Evolutionary conservation across 495 filamentous ascomycete genomes (phyloP), one percentile per base, ranked within the genome.

Genomic region (Penicillium ochrochloron): DNA sequence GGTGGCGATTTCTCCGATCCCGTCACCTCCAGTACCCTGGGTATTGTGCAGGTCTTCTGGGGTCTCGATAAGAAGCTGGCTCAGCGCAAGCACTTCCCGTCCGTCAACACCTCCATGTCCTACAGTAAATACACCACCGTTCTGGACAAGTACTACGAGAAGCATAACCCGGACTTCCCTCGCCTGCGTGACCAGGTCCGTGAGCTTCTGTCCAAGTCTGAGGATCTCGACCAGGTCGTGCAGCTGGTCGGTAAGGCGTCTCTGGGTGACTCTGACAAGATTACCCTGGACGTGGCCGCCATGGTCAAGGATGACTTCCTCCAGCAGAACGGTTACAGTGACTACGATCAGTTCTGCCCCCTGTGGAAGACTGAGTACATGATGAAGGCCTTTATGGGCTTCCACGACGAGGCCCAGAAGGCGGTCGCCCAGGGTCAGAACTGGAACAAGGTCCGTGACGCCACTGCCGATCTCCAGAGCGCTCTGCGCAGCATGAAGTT

Each of bases 361-460:
- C 83, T 99, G 73, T 99, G 94, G 94, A 99, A 99, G 87, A 99
- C 95, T 5, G 89, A 94, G 73, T 99, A 96, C 86, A 97, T 99
- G 95, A 99, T 99, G 95, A 97, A 95, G 85, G 88, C 89, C 52
- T 97, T 99, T 87, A 93, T 98, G 87, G 91, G 88, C 57, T 99
- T 93, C 85, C 92, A 97, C 69, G 96, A 99, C 75, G 95, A 99
- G 80, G 88, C 92, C 12, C 95, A 98, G 77, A 98, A 97, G 84
- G 94, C 93, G 1, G 81, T 99, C 70, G 85, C 91, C 19, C 90
- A 96, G 70, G 95, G 95, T 59, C 89, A 92, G 72, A 90, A 79
- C 76, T 99, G 95, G 95, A 78, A 79, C 71, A 98, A 95, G 86
- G 88, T 98, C 50, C 87, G 94, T 59, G 95, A 98, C 66, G 88